A percentile compares a stretch with the other conserved stretches of the same genome.
Evolutionary conservation across 805 yeast species (phyloP).

Genomic region (Lipomyces kockii): DNA sequence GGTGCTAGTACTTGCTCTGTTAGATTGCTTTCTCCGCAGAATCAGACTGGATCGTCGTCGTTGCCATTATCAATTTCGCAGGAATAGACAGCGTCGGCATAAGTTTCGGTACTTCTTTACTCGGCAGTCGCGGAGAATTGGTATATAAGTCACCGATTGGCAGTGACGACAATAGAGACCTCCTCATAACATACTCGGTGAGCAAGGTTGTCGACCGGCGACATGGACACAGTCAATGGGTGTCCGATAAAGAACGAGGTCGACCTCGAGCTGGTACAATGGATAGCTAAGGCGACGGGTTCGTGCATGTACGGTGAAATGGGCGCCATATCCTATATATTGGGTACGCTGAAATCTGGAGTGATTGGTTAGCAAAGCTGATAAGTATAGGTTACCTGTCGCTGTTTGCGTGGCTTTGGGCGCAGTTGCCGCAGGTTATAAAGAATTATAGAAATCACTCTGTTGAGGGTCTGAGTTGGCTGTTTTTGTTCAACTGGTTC

Average conservation of each 20-base stretch:
- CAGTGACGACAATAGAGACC: background rate
- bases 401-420: conserved; percentile 61
- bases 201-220: background rate
- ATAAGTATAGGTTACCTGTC: conserved; percentile 33
- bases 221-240: background rate
- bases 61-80: background rate
- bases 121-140: background rate
- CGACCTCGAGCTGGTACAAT: conserved; percentile 36
- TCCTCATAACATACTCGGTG: background rate
- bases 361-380: background rate
- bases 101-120: background rate
- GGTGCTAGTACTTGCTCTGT: background rate
- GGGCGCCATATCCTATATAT: conserved; percentile 39
- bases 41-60: background rate
- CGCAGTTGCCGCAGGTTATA: conserved; percentile 72
- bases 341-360: conserved; percentile 20
- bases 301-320: conserved; percentile 41
- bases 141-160: background rate
- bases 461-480: conserved; percentile 68
- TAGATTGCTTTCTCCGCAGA: background rate
- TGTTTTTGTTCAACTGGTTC: conserved; percentile 66
- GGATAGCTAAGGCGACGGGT: conserved; percentile 40
- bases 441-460: conserved; percentile 62
- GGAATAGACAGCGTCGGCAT: background rate
- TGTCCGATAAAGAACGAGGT: conserved; percentile 25